Evolutionary conservation across 257 asterid genomes (phyloP).

Genomic region (Plectranthus barbatus): DNA sequence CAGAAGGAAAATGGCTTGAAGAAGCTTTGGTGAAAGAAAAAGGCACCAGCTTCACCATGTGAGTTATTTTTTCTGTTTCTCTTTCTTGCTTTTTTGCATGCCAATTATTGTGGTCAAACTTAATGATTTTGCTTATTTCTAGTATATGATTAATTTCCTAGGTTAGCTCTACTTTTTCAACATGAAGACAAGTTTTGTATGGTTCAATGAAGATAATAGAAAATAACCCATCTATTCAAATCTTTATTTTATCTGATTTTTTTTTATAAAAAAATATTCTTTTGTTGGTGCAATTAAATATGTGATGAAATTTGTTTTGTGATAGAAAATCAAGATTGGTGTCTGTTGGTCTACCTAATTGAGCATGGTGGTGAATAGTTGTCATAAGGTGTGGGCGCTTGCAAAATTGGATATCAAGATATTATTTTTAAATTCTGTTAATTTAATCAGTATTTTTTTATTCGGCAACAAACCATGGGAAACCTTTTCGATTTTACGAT

Average conservation of each 20-base stretch:
- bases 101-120: constrained; percentile 13
- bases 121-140: constrained; percentile 2
- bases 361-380: constrained; percentile 12
- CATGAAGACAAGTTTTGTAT: neutral
- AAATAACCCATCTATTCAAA: neutral
- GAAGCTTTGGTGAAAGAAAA: constrained; percentile 4
- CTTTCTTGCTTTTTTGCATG: neutral
- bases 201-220: neutral
- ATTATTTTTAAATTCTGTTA: neutral
- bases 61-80: constrained; percentile 1
- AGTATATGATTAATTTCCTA: constrained; percentile 8
- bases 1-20: constrained; percentile 50
- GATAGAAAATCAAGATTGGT: neutral
- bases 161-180: constrained; percentile 11
- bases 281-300: neutral
- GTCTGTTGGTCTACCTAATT: constrained; percentile 18
- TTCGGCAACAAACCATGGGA: too few relatives aligned
- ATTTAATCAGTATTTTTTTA: neutral
- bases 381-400: neutral
- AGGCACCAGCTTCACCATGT: constrained; percentile 17
- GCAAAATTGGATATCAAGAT: neutral
- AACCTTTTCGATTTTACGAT: too few relatives aligned
- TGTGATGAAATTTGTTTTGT: neutral
- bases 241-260: neutral
- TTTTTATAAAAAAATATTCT: too few relatives aligned